phyloP scores from a whole-genome alignment of 306 rosid species.

The Castanea crenata region DNA sequence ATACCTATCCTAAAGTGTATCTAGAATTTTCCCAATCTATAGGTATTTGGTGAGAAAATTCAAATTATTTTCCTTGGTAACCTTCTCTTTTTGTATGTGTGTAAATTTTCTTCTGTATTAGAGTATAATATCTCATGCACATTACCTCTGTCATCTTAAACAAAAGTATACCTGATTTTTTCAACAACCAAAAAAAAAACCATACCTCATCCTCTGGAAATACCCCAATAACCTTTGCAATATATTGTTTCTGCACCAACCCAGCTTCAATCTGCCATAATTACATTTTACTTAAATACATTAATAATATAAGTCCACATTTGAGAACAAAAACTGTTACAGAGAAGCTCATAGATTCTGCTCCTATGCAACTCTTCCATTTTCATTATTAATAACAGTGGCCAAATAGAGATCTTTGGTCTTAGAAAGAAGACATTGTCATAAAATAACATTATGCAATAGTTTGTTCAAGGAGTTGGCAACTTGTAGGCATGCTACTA shows the following conservation, averaged over 20 bases:
- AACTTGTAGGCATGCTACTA: not conserved
- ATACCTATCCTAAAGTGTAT: too few species aligned
- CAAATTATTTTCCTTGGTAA: too few species aligned
- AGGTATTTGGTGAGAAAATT: too few species aligned
- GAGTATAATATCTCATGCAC: too few species aligned
- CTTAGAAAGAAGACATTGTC: not conserved
- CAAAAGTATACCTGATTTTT: too few species aligned
- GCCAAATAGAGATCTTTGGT: not conserved
- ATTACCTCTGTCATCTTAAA: too few species aligned
- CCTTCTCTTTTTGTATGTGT: too few species aligned
- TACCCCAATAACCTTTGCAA: slow-evolving; percentile 74
- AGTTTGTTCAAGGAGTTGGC: not conserved
- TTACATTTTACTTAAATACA: not conserved
- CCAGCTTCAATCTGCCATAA: slow-evolving; percentile 83
- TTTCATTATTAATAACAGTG: not conserved
- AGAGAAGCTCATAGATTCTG: not conserved
- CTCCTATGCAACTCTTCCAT: not conserved
- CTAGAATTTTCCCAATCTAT: too few species aligned
- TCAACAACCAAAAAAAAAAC: slow-evolving; percentile 10
- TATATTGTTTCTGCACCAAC: slow-evolving; percentile 69
- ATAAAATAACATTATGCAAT: not conserved
- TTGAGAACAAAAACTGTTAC: not conserved
- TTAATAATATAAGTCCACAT: not conserved
- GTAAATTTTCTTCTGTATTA: too few species aligned
- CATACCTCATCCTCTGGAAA: slow-evolving; percentile 71